Conservation (phyloP, 2,329 filamentous ascomycete species). For the Parascedosporium putredinis region DNA sequence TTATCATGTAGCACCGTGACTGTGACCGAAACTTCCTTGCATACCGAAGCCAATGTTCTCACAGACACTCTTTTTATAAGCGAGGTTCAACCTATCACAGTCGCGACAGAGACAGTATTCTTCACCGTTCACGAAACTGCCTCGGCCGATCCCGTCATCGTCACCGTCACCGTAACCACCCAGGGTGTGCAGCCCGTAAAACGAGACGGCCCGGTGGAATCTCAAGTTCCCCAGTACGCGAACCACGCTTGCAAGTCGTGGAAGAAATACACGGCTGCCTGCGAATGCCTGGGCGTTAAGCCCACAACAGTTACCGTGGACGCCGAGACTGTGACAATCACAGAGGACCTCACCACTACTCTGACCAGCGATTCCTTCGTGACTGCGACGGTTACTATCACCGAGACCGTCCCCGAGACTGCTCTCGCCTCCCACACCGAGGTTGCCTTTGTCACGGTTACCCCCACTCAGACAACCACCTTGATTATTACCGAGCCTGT, state of each 20-base stretch:
- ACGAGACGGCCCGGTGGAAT: background rate
- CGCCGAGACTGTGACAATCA: background rate
- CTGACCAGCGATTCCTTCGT: background rate
- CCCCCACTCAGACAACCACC: background rate
- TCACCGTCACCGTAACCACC: background rate
- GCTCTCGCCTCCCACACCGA: background rate
- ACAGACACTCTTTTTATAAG: background rate
- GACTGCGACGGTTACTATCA: background rate
- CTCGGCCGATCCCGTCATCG: background rate
- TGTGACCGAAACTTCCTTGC: background rate
- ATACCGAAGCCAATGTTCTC: background rate
- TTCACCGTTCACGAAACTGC: background rate
- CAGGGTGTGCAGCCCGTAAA: background rate
- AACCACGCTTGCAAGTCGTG: background rate
- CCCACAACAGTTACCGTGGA: background rate
- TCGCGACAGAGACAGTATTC: background rate
- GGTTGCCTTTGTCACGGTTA: background rate
- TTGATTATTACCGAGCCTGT: background rate
- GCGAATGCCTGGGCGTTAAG: background rate
- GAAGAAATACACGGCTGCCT: background rate
- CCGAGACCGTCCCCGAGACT: background rate
- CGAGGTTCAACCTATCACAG: background rate
- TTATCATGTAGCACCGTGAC: background rate
- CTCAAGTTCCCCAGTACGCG: background rate
- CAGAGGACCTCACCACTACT: background rate